Percentiles rank a stretch among this genome's conserved stretches.
phyloP scores from a whole-genome alignment of 257 asterid genomes.

The Buddleja alternifolia region DNA sequence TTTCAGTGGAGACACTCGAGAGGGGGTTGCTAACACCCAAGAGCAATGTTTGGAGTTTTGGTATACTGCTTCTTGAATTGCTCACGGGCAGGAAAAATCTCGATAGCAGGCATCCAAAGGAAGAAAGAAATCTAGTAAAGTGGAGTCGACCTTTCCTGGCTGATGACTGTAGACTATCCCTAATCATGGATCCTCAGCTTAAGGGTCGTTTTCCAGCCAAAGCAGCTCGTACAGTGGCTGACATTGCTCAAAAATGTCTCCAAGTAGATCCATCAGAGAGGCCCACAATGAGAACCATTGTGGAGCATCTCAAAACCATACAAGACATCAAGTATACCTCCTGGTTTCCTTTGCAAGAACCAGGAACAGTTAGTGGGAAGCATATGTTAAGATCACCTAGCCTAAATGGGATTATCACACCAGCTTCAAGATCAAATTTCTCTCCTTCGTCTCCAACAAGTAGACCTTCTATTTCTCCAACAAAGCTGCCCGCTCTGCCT shows the following conservation, averaged over 20 bases:
- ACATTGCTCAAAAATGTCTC: slow-evolving; percentile 83
- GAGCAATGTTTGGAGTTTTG: slow-evolving; percentile 95
- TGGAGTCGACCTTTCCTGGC: slow-evolving; percentile 89
- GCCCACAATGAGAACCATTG: slow-evolving; percentile 90
- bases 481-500: slow-evolving; percentile 45
- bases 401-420: slow-evolving; percentile 65
- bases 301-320: slow-evolving; percentile 68
- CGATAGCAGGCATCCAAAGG: slow-evolving; percentile 72
- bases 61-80: slow-evolving; percentile 86
- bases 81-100: slow-evolving; percentile 87
- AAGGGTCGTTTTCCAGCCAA: slow-evolving; percentile 83
- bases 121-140: slow-evolving; percentile 83
- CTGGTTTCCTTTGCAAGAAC: slow-evolving; percentile 88
- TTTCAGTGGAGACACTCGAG: slow-evolving; percentile 85
- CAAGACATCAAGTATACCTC: slow-evolving; percentile 85
- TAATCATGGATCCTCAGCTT: slow-evolving; percentile 91
- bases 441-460: slow-evolving; percentile 57
- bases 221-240: slow-evolving; percentile 85
- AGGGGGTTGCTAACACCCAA: slow-evolving; percentile 84
- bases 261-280: slow-evolving; percentile 86
- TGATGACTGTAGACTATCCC: slow-evolving; percentile 75
- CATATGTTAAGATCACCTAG: slow-evolving; percentile 83
- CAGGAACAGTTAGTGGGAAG: slow-evolving; percentile 67
- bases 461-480: slow-evolving; percentile 47
- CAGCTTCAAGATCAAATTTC: slow-evolving; percentile 50